Conservation (phyloP, 331 rosid species). For the Phaseolus coccineus region DNA sequence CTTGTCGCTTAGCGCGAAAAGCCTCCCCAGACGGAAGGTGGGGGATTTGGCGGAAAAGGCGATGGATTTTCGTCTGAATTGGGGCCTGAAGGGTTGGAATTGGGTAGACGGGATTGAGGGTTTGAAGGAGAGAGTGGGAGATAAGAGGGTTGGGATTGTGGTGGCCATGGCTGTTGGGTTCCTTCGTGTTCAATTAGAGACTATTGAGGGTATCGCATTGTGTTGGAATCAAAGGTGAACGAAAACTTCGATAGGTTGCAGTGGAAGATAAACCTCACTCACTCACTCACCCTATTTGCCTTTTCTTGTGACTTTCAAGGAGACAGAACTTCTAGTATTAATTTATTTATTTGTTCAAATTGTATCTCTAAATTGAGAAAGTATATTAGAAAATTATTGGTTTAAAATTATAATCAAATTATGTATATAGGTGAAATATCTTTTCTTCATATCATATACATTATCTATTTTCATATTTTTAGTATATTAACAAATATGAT, state of each 20-base stretch:
- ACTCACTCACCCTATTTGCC: neutral
- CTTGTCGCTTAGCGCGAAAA: constrained; percentile 37
- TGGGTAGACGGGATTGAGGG: constrained; percentile 46
- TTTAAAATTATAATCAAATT: too few species aligned
- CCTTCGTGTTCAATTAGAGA: constrained; percentile 4
- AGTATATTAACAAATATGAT: too few species aligned
- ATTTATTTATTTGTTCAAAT: too few species aligned
- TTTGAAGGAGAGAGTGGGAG: constrained; percentile 54
- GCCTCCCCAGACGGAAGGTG: constrained; percentile 48
- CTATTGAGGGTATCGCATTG: constrained; percentile 38
- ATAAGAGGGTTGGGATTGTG: constrained; percentile 52
- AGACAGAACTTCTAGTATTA: too few species aligned
- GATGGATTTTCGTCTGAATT: constrained; percentile 30
- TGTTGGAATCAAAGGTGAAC: neutral
- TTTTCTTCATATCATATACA: too few species aligned
- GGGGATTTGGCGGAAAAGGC: constrained; percentile 44
- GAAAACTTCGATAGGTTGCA: neutral
- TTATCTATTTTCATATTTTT: too few species aligned
- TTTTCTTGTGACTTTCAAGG: neutral
- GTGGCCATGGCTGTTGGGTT: constrained; percentile 56
- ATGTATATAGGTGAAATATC: too few species aligned
- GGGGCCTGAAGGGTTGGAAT: constrained; percentile 41
- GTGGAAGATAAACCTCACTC: neutral
- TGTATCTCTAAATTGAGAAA: too few species aligned
- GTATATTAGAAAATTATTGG: too few species aligned